phyloP scores from a whole-genome alignment of 2,329 filamentous ascomycete genomes.

The Byssothecium circinans region DNA sequence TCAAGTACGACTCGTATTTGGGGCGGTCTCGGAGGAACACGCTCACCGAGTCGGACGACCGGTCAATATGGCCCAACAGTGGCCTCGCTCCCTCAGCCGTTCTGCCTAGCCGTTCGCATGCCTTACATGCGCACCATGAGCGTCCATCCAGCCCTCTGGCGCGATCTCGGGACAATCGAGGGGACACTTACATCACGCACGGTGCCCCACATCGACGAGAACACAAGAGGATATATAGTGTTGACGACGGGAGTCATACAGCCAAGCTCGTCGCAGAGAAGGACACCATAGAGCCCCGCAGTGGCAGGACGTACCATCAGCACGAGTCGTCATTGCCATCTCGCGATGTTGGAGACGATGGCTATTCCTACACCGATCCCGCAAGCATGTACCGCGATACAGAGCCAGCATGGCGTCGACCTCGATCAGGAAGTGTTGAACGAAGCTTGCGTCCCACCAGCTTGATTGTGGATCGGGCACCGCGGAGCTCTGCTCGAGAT shows the following conservation, averaged over 20 bases:
- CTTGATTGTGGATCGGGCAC: slow-evolving; percentile 44
- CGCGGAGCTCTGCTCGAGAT: slow-evolving; percentile 41
- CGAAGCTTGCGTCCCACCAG: slow-evolving; percentile 49
- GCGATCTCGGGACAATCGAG: slow-evolving; percentile 36
- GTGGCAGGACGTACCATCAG: slow-evolving; percentile 34
- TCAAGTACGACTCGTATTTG: slow-evolving; percentile 49
- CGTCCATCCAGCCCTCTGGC: slow-evolving; percentile 48
- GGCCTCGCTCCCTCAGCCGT: slow-evolving; percentile 29
- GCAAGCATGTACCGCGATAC: slow-evolving; percentile 55
- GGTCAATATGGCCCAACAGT: slow-evolving; percentile 37
- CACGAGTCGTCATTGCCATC: slow-evolving; percentile 28
- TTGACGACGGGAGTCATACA: slow-evolving; percentile 48
- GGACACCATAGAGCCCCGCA: slow-evolving; percentile 40
- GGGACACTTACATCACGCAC: slow-evolving; percentile 44
- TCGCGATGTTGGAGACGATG: slow-evolving; percentile 45
- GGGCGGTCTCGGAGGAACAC: slow-evolving; percentile 51
- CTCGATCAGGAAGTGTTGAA: slow-evolving; percentile 51
- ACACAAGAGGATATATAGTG: slow-evolving; percentile 54
- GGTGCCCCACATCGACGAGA: slow-evolving; percentile 27
- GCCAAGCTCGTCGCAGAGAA: slow-evolving; percentile 42
- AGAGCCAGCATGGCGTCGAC: slow-evolving; percentile 51
- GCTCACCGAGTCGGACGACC: slow-evolving; percentile 42
- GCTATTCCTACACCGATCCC: slow-evolving; percentile 54
- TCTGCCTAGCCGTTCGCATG: slow-evolving; percentile 38
- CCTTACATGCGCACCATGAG: slow-evolving; percentile 24